Evolutionary conservation across 2,329 filamentous ascomycete genomes (phyloP).

Genomic region (Cladophialophora carrionii): DNA sequence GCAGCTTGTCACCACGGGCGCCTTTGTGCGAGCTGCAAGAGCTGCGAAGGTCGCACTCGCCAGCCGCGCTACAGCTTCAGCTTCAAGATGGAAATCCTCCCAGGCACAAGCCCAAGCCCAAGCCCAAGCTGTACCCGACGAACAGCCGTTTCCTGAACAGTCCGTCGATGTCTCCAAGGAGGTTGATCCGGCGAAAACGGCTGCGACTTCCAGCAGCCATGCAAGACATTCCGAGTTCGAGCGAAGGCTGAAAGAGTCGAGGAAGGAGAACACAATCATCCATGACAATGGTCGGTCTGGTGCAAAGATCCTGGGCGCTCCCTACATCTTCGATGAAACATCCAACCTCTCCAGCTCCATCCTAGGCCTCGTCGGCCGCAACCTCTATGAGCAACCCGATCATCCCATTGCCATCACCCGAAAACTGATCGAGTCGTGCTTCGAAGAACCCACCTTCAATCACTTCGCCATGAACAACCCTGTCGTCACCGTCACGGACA

Average conservation of each 20-base stretch:
- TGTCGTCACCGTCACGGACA: constrained; percentile 80
- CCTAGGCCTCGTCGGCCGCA: constrained; percentile 70
- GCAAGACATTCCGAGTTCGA: constrained; percentile 12
- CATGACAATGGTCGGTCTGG: constrained; percentile 26
- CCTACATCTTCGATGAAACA: constrained; percentile 65
- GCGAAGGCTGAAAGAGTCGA: constrained; percentile 21
- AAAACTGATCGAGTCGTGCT: constrained; percentile 87
- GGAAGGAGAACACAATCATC: constrained; percentile 29
- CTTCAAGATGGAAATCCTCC: constrained; percentile 31
- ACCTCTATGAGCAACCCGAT: constrained; percentile 85
- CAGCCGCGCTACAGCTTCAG: not conserved
- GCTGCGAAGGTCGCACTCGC: constrained; percentile 8
- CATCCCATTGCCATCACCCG: constrained; percentile 91
- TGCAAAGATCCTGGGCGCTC: constrained; percentile 32
- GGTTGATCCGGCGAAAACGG: constrained; percentile 35
- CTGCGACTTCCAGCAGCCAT: constrained; percentile 17
- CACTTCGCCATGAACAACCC: constrained; percentile 75
- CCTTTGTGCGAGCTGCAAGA: constrained; percentile 34
- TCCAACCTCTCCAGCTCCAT: constrained; percentile 82
- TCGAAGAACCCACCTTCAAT: constrained; percentile 70
- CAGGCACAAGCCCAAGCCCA: constrained; percentile 21
- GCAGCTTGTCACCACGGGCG: constrained; percentile 36
- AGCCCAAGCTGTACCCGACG: constrained; percentile 9
- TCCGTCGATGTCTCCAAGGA: constrained; percentile 28
- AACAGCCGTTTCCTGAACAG: constrained; percentile 32